phyloP scores from a whole-genome alignment of 495 filamentous ascomycete species.

The Chaetomium tenue region DNA sequence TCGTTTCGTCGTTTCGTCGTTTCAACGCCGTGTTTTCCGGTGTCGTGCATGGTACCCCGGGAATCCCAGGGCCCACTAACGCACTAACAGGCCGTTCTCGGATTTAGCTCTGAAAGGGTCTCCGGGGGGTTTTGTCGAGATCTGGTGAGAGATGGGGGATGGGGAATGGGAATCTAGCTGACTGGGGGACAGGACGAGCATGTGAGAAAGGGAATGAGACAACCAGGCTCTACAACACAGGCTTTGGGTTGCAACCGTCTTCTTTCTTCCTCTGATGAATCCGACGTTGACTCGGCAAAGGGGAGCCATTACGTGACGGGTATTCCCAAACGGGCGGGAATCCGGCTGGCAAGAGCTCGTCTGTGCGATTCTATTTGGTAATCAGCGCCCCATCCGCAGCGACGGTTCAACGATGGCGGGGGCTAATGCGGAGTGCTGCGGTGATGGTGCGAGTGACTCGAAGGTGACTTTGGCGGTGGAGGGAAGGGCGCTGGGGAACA shows the following conservation, averaged over 20 bases:
- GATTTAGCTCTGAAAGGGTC: background rate
- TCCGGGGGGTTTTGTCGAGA: background rate
- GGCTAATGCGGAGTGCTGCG: slow-evolving; percentile 8
- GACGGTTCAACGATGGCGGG: slow-evolving; percentile 10
- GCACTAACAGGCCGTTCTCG: slow-evolving; percentile 1
- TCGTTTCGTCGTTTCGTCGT: background rate
- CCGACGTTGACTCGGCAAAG: slow-evolving; percentile 39
- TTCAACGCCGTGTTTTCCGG: slow-evolving; percentile 15
- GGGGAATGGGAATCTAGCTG: background rate
- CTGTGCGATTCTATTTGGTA: slow-evolving; percentile 50
- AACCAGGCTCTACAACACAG: background rate
- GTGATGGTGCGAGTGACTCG: background rate
- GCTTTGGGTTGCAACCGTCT: background rate
- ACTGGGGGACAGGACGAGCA: background rate
- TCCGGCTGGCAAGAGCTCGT: slow-evolving; percentile 30
- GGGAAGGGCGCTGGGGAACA: background rate
- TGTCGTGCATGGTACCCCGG: slow-evolving; percentile 14
- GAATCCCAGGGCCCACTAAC: background rate
- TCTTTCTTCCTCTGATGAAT: background rate
- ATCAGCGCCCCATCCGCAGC: slow-evolving; percentile 28
- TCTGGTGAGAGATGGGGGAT: background rate
- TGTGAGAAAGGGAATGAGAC: background rate
- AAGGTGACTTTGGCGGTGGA: background rate
- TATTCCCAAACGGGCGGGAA: slow-evolving; percentile 42
- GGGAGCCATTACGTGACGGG: slow-evolving; percentile 53